These are phyloP conservation scores for Hyphodiscus sp. DNA, from an alignment of 2,329 filamentous ascomycete genomes.

Conservation along the genomic window DNA sequence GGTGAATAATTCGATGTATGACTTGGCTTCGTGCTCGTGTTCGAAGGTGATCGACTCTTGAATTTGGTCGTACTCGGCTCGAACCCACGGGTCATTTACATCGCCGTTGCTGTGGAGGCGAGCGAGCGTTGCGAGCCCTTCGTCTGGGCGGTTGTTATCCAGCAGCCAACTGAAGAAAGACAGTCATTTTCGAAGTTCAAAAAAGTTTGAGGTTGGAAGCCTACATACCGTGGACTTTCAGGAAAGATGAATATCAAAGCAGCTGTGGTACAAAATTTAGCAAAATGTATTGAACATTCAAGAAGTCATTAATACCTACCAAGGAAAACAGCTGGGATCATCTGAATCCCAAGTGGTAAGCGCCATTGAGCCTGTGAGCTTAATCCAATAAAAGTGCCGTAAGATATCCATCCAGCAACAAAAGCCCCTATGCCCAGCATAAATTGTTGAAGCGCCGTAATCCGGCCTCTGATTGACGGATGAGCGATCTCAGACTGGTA, in stretches of 20 bases:
- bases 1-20: slow-evolving; percentile 54
- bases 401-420: slow-evolving; percentile 67
- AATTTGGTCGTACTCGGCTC: slow-evolving; percentile 57
- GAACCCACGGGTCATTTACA: slow-evolving; percentile 52
- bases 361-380: slow-evolving; percentile 31
- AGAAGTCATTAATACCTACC: slow-evolving; percentile 25
- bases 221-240: slow-evolving; percentile 40
- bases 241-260: slow-evolving; percentile 57
- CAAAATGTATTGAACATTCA: background rate
- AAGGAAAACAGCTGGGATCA: slow-evolving; percentile 50
- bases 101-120: slow-evolving; percentile 55
- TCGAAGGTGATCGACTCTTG: slow-evolving; percentile 55
- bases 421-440: slow-evolving; percentile 75
- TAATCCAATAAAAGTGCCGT: slow-evolving; percentile 41
- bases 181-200: background rate
- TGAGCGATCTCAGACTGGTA: slow-evolving; percentile 70
- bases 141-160: slow-evolving; percentile 48
- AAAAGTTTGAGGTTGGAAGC: background rate
- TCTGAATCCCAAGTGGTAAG: slow-evolving; percentile 44
- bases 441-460: slow-evolving; percentile 74
- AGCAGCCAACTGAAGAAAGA: slow-evolving; percentile 58
- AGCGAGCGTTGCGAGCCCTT: slow-evolving; percentile 51
- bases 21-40: slow-evolving; percentile 56
- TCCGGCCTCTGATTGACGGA: slow-evolving; percentile 64
- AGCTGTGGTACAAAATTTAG: slow-evolving; percentile 35